phyloP scores from a whole-genome alignment of 768 basidiomycete species.

The Suillus lakei region DNA sequence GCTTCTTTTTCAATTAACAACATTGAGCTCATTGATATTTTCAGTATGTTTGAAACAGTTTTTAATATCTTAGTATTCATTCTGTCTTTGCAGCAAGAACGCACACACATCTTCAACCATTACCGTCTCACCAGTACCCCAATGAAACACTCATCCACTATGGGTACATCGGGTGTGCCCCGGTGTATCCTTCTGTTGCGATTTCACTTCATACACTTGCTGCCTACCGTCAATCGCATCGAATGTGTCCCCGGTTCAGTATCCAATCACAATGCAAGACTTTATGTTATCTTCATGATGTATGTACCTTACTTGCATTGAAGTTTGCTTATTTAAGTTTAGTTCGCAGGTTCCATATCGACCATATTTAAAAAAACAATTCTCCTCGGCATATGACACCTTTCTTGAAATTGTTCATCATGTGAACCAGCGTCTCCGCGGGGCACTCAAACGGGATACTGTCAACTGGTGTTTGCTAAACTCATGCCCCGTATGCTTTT shows the following conservation, averaged over 20 bases:
- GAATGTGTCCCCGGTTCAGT: constrained; percentile 28
- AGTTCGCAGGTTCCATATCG: not conserved
- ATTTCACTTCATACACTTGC: constrained; percentile 25
- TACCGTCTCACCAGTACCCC: constrained; percentile 8
- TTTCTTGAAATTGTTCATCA: constrained; percentile 13
- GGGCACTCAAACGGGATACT: constrained; percentile 10
- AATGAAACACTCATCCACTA: constrained; percentile 23
- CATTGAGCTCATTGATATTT: not conserved
- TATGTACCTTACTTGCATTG: not conserved
- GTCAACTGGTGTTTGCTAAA: constrained; percentile 17
- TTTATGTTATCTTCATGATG: not conserved
- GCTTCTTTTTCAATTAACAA: not conserved
- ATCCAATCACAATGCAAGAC: constrained; percentile 22
- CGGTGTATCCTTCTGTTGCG: constrained; percentile 19
- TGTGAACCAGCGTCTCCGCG: constrained; percentile 8
- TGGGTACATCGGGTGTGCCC: constrained; percentile 28
- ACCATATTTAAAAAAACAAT: too few relatives aligned
- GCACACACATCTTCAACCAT: too few relatives aligned
- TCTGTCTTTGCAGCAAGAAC: too few relatives aligned
- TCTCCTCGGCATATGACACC: constrained; percentile 11
- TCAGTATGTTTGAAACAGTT: not conserved
- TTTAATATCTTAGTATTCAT: not conserved
- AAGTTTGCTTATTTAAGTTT: not conserved
- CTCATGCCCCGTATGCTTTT: constrained; percentile 14
- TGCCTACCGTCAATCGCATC: constrained; percentile 28